Base-by-base conservation (phyloP, 352 stramenopile species). In the Phytophthora colocasiae region DNA sequence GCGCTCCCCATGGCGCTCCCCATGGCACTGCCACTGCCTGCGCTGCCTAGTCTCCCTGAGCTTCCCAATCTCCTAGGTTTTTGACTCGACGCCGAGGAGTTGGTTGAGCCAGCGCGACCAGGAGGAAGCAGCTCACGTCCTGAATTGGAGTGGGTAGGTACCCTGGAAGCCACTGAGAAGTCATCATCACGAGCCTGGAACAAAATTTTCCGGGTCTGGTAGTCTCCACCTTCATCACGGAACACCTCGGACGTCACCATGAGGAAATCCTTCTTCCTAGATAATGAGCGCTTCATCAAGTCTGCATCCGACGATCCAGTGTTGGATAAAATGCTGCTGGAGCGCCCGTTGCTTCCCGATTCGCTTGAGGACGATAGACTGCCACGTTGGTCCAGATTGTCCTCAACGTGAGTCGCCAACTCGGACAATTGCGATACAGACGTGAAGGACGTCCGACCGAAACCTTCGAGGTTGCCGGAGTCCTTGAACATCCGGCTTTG, bases 181-280 rank as follows among this genome's bases (percentile, higher is more conserved):
- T 96, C 87, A 45, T 96, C 81, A 43, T 91, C 81, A n/a, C 76
- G 79, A 15, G 89, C 87, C 53, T 96, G 89, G 57, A 96, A 96
- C 2, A 96, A 68, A 68, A 96, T 92, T 59, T 96, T 96, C n/a
- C 89, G 85, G 26, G 83, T 87, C 59, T 96, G 89, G 54, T 91
- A 95, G 69, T 93, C 89, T 17, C 89, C 89, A 8, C 85, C 85
- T 65, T 95, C 81, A 54, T 90, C 79, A 51, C 87, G 87, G 41
- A 96, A 95, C n/a, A 96, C 89, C 50, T 96, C 87, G 0, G 86
- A 94, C 12, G 88, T 97, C 24, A 97, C 87, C 90, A 97, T 97
- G 43, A 97, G 69, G 46, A 97, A 97, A 60, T 97, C 90, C 38
- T 95, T 93, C 58, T 96, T 94, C 14, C 89, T 81, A 36, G 86